Evolutionary conservation across 2,329 filamentous ascomycete genomes (phyloP), one percentile per base, ranked within the genome.

Genomic region (Scopulariopsis brevicaulis): DNA sequence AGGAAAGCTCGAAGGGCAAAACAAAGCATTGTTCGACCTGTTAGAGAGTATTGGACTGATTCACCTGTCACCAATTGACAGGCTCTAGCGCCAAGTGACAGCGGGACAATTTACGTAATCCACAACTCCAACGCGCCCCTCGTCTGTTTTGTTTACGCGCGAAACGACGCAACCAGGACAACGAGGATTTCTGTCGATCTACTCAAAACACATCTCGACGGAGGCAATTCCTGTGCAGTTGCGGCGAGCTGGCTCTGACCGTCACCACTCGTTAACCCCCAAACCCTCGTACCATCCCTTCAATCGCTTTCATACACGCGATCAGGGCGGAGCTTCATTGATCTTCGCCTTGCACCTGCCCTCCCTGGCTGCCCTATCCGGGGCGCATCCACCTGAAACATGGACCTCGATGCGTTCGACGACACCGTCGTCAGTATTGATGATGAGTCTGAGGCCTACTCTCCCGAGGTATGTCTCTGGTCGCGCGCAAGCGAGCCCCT

Each of bases 341-440:
- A 22, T 50, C 46, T 22, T 50, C 20, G 46, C 28, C 28, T 50
- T 50, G 22, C 40, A 35, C n/a, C 35, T 35, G 28, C 56, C 12
- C 53, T 43, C 25, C 34, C 14, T 34, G 12, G 32, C 22, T 53
- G 14, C 25, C 32, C 51, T n/a, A n/a, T n/a, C 4, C 22, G 22
- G 20, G 46, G 46, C 46, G 18, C 20, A 12, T 50, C 24, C 22
- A 48, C 53, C 51, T 43, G 50, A 28, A 58, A n/a, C 24, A 60
- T 58, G 81, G 77, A 79, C 64, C 81, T 77, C 61, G 79, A 83
- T 61, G 71, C 71, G 51, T 78, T 83, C 70, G 80, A 83, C 58
- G 83, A 84, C 56, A 53, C 56, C 14, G 43, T 56, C 54, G 34
- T 51, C 25, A 57, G 55, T n/a, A n/a, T 57, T 43, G 55, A 34